Percentiles rank a stretch among this genome's conserved stretches.
Conservation (phyloP, 306 rosid species). For the Myrica gale region DNA sequence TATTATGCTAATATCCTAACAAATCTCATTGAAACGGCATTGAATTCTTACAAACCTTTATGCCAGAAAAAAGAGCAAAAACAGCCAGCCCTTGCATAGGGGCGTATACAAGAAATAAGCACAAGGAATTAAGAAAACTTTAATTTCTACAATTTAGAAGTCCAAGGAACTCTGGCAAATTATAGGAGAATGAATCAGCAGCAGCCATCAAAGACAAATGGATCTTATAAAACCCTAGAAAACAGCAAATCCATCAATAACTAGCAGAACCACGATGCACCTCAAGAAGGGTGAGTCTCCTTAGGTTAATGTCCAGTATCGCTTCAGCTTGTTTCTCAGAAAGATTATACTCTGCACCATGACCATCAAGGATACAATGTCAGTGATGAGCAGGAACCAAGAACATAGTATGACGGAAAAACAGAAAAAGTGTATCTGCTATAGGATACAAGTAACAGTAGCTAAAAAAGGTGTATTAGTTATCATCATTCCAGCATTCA, state of each 20-base stretch:
- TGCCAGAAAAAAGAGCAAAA: background rate
- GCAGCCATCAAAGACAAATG: background rate
- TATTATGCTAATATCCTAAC: background rate
- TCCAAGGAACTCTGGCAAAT: background rate
- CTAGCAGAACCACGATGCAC: slow-evolving; percentile 40
- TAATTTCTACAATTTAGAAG: background rate
- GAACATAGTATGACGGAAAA: background rate
- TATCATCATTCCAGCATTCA: background rate
- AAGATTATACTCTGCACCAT: slow-evolving; percentile 65
- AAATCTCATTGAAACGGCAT: slow-evolving; percentile 1
- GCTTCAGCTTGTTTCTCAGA: slow-evolving; percentile 98
- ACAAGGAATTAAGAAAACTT: background rate
- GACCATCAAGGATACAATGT: background rate
- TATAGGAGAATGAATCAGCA: background rate
- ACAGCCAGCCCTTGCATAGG: background rate
- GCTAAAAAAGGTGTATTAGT: background rate
- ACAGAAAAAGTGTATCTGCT: background rate
- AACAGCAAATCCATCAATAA: background rate
- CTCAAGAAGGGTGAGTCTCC: slow-evolving; percentile 87
- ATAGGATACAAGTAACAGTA: background rate
- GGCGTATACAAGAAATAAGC: background rate
- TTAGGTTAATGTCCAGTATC: slow-evolving; percentile 75
- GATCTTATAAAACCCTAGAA: background rate
- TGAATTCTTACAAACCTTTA: background rate
- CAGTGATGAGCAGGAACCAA: background rate